Conservation (phyloP, 805 yeast species). For the Saccharomycopsis sp. region DNA sequence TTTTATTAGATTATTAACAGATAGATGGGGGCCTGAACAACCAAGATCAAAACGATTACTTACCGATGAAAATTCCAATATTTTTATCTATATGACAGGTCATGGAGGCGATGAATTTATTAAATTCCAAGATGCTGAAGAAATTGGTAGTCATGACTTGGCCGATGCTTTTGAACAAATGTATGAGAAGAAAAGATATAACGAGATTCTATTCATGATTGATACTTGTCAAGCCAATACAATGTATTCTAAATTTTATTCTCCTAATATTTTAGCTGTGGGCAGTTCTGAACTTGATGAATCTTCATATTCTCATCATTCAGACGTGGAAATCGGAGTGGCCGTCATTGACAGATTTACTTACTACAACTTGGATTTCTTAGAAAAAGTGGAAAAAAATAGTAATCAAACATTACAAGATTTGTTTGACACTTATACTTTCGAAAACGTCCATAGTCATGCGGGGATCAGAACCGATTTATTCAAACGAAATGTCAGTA, state of each 20-base stretch:
- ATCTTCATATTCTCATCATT: slow-evolving; percentile 89
- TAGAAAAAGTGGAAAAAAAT: slow-evolving; percentile 71
- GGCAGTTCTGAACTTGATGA: slow-evolving; percentile 87
- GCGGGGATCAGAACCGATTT: slow-evolving; percentile 89
- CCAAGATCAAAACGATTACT: slow-evolving; percentile 85
- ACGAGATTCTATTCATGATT: slow-evolving; percentile 93
- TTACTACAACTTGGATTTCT: slow-evolving; percentile 76
- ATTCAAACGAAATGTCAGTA: slow-evolving; percentile 50
- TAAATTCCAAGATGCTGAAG: slow-evolving; percentile 98
- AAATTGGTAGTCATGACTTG: slow-evolving; percentile 86
- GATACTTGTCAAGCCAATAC: slow-evolving; percentile 99
- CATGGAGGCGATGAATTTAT: slow-evolving; percentile 98
- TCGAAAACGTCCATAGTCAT: slow-evolving; percentile 77
- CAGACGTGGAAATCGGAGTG: slow-evolving; percentile 92
- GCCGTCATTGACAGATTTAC: slow-evolving; percentile 97
- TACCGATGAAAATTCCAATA: slow-evolving; percentile 90
- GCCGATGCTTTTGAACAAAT: slow-evolving; percentile 97
- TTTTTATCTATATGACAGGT: slow-evolving; percentile 92
- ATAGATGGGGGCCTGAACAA: slow-evolving; percentile 90
- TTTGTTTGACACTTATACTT: slow-evolving; percentile 73
- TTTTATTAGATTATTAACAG: slow-evolving; percentile 84
- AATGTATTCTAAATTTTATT: slow-evolving; percentile 85
- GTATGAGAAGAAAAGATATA: slow-evolving; percentile 92
- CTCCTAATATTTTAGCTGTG: slow-evolving; percentile 86
- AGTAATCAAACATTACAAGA: slow-evolving; percentile 72